Conservation (phyloP, 108 stramenopile species). For the Cyclotella cryptica region DNA sequence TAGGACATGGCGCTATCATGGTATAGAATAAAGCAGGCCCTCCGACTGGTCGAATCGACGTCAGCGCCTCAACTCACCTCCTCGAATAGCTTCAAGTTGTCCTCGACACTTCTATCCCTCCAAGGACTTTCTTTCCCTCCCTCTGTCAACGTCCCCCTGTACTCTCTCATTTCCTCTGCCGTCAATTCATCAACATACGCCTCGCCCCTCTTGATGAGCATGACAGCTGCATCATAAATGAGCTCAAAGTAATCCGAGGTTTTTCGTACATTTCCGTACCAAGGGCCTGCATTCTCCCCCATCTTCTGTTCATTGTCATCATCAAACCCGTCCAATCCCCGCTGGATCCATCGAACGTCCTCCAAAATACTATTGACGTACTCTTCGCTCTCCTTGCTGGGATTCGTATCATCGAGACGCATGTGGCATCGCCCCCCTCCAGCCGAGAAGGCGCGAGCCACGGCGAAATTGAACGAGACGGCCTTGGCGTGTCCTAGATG, state of each 20-base stretch:
- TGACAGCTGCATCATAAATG: slow-evolving; percentile 85
- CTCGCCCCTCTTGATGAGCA: slow-evolving; percentile 77
- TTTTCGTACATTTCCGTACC: slow-evolving; percentile 77
- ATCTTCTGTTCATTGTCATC: slow-evolving; percentile 2
- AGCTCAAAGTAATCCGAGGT: slow-evolving; percentile 88
- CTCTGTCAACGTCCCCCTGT: slow-evolving; percentile 84
- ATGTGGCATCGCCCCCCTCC: slow-evolving; percentile 81
- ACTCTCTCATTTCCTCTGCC: slow-evolving; percentile 90
- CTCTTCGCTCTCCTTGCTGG: slow-evolving; percentile 86
- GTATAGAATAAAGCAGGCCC: not conserved
- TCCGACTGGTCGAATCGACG: not conserved
- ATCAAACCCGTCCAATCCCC: slow-evolving; percentile 52
- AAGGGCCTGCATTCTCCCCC: slow-evolving; percentile 53
- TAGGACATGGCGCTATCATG: not conserved
- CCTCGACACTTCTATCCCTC: slow-evolving; percentile 68
- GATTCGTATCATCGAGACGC: slow-evolving; percentile 95
- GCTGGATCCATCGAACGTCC: slow-evolving; percentile 90
- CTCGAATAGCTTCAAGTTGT: slow-evolving; percentile 82
- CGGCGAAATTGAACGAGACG: slow-evolving; percentile 86
- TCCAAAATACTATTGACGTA: slow-evolving; percentile 89
- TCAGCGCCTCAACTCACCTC: slow-evolving; percentile 43
- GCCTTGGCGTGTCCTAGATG: slow-evolving; percentile 99
- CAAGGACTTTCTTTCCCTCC: slow-evolving; percentile 87
- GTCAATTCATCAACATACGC: slow-evolving; percentile 89
- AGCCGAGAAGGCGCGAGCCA: slow-evolving; percentile 74